Evolutionary conservation across 2,329 filamentous ascomycete genomes (phyloP).

Genomic region (Blastomyces percursus): DNA sequence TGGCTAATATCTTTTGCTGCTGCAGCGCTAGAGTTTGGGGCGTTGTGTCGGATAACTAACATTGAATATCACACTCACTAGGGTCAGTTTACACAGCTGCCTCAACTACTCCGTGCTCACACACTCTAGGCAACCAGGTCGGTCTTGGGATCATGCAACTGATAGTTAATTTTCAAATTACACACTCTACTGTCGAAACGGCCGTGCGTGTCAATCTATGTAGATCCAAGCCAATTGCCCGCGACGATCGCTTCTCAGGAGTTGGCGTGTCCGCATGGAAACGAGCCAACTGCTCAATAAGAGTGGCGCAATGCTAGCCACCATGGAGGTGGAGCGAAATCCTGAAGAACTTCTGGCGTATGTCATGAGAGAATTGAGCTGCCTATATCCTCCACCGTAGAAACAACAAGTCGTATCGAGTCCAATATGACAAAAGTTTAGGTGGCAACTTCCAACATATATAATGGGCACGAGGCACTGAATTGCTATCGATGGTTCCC

Average conservation of each 20-base stretch:
- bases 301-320: neutral
- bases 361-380: neutral
- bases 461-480: neutral
- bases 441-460: neutral
- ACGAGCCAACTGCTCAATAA: neutral
- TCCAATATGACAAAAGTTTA: neutral
- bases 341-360: neutral
- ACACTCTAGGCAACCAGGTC: neutral
- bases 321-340: neutral
- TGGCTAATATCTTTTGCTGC: no score
- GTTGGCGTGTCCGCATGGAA: neutral
- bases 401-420: neutral
- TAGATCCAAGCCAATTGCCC: neutral
- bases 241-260: neutral
- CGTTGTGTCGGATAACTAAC: no score
- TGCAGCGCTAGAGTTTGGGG: no score
- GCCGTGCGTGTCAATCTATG: neutral
- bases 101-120: no score
- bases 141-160: neutral
- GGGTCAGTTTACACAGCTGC: no score
- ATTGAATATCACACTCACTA: no score
- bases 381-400: neutral
- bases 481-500: neutral
- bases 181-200: neutral
- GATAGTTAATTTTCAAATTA: neutral